phyloP scores from a whole-genome alignment of 2,329 filamentous ascomycete genomes.

The Periconia digitata region DNA sequence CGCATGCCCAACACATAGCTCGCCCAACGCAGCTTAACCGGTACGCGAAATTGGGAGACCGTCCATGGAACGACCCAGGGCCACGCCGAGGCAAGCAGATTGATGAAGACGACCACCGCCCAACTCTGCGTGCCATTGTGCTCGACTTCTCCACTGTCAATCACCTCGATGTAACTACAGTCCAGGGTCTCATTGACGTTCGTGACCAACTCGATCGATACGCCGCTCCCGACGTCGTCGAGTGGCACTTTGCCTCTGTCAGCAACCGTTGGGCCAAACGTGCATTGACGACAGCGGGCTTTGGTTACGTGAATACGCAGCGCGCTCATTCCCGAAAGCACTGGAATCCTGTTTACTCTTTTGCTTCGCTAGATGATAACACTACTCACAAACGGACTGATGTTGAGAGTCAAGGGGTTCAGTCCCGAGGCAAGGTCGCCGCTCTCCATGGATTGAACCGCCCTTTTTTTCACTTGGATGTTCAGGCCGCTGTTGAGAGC shows the following conservation, averaged over 20 bases:
- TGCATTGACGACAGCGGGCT: conserved; percentile 81
- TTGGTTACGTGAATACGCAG: conserved; percentile 68
- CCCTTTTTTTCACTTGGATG: conserved; percentile 90
- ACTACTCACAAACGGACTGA: conserved; percentile 54
- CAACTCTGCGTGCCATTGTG: conserved; percentile 83
- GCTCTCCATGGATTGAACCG: conserved; percentile 84
- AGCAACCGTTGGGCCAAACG: conserved; percentile 95
- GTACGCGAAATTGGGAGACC: conserved; percentile 64
- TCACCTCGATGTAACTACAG: conserved; percentile 88
- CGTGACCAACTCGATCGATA: conserved; percentile 92
- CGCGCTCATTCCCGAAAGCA: conserved; percentile 50
- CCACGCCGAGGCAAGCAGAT: conserved; percentile 60
- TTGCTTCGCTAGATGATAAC: conserved; percentile 75
- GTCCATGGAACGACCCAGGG: conserved; percentile 94
- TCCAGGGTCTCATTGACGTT: conserved; percentile 91
- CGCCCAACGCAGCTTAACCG: conserved; percentile 72
- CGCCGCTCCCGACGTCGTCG: conserved; percentile 75
- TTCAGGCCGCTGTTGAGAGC: conserved; percentile 85
- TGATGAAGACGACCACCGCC: conserved; percentile 55
- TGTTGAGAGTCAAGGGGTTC: conserved; percentile 23
- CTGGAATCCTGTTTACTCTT: conserved; percentile 95
- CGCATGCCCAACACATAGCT: conserved; percentile 59
- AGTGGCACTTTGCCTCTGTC: conserved; percentile 96
- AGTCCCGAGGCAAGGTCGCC: conserved; percentile 50
- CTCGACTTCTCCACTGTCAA: conserved; percentile 93